Evolutionary conservation across 768 basidiomycete species (phyloP), one percentile per base, ranked within the genome.

Genomic region (Collybiopsis luxurians): DNA sequence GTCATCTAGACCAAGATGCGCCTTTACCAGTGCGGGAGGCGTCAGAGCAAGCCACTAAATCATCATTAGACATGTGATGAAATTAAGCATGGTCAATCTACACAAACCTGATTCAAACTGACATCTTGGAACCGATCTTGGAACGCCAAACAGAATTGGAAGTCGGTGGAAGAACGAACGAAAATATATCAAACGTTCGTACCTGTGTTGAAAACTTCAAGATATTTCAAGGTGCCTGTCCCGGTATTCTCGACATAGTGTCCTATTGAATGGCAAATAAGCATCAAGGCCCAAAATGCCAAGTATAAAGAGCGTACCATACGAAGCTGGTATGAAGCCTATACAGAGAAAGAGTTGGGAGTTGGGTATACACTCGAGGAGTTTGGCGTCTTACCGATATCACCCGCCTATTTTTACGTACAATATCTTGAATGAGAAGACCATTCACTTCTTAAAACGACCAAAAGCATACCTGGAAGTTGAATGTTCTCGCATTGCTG

Each of bases 271-370:
- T n/a, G n/a, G n/a, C n/a, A n/a, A n/a, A n/a, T n/a, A n/a, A n/a
- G 46, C 27, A 23, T 55, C 21, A 19, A 44, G n/a, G n/a, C n/a
- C n/a, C n/a, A n/a, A n/a, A n/a, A n/a, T n/a, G n/a, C n/a, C n/a
- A n/a, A n/a, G n/a, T n/a, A n/a, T n/a, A n/a, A n/a, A n/a, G n/a
- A n/a, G n/a, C n/a, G n/a, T n/a, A n/a, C 82, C 83, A 66, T 78
- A 81, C 0, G 80, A 74, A 6, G 81, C 77, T 19, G 85, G 84
- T 38, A 86, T 76, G 57, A 83, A 86, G 13, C 78, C 80, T 78
- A 55, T 46, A 50, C 31, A 24, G 17, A 10, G 26, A 24, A 24
- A 46, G 24, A 39, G 24, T 45, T 45, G 11, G 4, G 17, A 2
- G 2, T 15, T 5, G 19, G 7, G n/a, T 10, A 27, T 48, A 10